These are phyloP conservation scores for Claviceps humidiphila DNA, from an alignment of 2,329 filamentous ascomycete genomes.

Conservation along the genomic window DNA sequence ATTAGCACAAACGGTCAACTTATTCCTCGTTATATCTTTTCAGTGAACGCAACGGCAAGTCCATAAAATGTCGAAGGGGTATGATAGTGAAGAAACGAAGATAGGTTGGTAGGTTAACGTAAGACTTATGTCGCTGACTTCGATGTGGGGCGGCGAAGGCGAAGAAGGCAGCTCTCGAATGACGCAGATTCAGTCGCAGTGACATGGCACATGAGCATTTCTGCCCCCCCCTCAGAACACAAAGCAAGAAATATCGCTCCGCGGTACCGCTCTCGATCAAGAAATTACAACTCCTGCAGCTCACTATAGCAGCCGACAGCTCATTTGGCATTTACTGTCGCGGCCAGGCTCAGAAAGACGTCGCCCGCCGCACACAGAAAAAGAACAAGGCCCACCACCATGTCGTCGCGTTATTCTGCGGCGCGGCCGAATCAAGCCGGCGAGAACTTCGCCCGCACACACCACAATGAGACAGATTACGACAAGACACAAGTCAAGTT, in stretches of 20 bases:
- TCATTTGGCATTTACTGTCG: background rate
- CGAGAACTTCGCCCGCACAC: conserved; percentile 65
- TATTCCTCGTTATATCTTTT: background rate
- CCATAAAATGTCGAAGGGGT: background rate
- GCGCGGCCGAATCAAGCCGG: conserved; percentile 72
- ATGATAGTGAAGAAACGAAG: background rate
- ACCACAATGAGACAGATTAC: conserved; percentile 45
- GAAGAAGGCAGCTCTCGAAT: conserved; percentile 8
- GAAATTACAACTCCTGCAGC: background rate
- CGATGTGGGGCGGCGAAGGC: conserved; percentile 1
- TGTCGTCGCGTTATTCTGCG: conserved; percentile 13
- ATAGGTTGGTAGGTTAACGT: background rate
- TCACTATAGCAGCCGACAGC: background rate
- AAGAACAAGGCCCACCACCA: background rate
- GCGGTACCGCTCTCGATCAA: background rate
- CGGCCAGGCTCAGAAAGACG: background rate
- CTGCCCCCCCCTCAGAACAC: too few relatives aligned
- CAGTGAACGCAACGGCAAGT: background rate
- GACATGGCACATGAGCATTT: background rate
- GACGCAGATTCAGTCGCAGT: conserved; percentile 6
- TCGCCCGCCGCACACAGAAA: background rate
- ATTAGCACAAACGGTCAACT: background rate
- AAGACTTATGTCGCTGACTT: background rate
- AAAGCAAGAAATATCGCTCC: too few relatives aligned
- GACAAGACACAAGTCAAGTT: conserved; percentile 71